These are phyloP conservation scores for Lasiosphaeris hirsuta DNA, from an alignment of 495 filamentous ascomycete genomes.

Conservation along the genomic window DNA sequence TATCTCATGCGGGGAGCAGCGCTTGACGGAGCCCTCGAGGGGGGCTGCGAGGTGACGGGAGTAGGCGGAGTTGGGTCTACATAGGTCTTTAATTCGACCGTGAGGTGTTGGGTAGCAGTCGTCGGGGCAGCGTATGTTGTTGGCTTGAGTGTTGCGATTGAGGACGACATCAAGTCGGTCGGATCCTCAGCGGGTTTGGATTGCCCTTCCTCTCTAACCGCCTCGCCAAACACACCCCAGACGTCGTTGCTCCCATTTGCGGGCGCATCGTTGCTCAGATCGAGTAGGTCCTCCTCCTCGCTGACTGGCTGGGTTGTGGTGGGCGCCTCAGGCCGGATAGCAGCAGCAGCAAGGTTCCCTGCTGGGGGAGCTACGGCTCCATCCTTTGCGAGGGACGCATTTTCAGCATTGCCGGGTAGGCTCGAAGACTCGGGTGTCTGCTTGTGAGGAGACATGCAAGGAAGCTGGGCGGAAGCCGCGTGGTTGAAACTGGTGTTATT, in stretches of 20 bases:
- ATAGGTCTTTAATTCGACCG: slow-evolving; percentile 47
- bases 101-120: slow-evolving; percentile 38
- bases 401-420: slow-evolving; percentile 18
- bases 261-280: slow-evolving; percentile 5
- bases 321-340: not conserved
- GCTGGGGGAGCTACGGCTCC: slow-evolving; percentile 15
- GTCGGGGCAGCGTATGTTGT: slow-evolving; percentile 31
- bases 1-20: slow-evolving; percentile 32
- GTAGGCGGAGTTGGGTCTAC: slow-evolving; percentile 63
- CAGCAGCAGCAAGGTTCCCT: not conserved
- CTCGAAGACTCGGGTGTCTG: slow-evolving; percentile 18
- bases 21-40: slow-evolving; percentile 49
- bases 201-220: slow-evolving; percentile 4
- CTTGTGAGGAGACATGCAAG: slow-evolving; percentile 36
- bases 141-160: slow-evolving; percentile 50
- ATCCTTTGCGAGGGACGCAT: slow-evolving; percentile 12
- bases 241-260: not conserved
- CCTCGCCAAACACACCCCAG: not conserved
- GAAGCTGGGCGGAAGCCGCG: not conserved
- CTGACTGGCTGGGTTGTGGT: not conserved
- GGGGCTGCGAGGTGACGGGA: slow-evolving; percentile 46
- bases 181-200: slow-evolving; percentile 16
- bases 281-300: slow-evolving; percentile 17
- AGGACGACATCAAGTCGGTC: slow-evolving; percentile 49
- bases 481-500: not conserved